Evolutionary conservation across 164 flowering plant genomes (phyloP), one percentile per base, ranked within the genome.

Genomic region (Nymphaea thermarum): DNA sequence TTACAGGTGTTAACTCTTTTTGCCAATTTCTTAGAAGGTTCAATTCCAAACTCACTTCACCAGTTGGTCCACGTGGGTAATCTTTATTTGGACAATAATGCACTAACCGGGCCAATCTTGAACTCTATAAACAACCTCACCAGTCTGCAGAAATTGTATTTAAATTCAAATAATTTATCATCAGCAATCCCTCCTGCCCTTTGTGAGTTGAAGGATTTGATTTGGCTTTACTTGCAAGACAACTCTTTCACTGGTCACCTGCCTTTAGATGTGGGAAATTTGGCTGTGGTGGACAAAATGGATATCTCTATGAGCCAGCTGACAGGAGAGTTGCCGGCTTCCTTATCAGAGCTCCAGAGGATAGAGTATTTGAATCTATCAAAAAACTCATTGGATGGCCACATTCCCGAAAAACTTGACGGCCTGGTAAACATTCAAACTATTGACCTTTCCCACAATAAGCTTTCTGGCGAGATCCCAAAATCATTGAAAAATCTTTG

Each of bases 391-490:
- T 59, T 59, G 0, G 43, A 15, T 16, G 63, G 63, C 3, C 18
- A 12, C 16, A 67, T 67, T 55, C 69, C 69, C 2, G 51, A 43
- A n/a, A 2, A 60, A 14, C 17, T 68, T 4, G 36, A 55, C 0
- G 43, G n/a, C 41, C 12, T 68, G 4, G 61, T n/a, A 68, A 36
- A 36, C 4, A 42, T 68, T 8, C 17, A 43, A 5, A 2, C 6
- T 10, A 15, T 68, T 15, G 65, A 43, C 44, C 64, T 68, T 44
- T 43, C 64, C 11, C 14, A 16, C 55, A 68, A 68, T 44, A 42
- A 60, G 2, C 55, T 68, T 4, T 42, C 65, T 43, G 70, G 70
- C 6, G 42, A 43, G 10, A 68, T 68, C 10, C 70, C 70, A 11
- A 61, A 68, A 43, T 60, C 14, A 12, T 16, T 68, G 43, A 55